phyloP scores from a whole-genome alignment of 495 filamentous ascomycete species.

The Pseudomonodictys pantanalensis region DNA sequence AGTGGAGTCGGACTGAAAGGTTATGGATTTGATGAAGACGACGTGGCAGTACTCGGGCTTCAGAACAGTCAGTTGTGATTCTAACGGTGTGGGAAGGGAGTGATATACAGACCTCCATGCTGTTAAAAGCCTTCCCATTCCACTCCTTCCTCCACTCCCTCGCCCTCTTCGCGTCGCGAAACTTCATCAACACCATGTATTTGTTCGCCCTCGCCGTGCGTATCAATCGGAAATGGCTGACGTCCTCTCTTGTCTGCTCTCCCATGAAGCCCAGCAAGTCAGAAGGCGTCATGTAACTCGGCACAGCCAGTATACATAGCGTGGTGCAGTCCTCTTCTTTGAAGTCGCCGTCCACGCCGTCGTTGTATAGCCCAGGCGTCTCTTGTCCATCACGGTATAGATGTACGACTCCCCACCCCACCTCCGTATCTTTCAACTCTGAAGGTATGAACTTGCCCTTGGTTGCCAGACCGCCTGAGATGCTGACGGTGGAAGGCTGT shows the following conservation, averaged over 20 bases:
- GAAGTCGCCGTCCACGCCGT: constrained; percentile 34
- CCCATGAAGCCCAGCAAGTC: constrained; percentile 94
- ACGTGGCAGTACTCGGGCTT: constrained; percentile 96
- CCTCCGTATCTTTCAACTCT: constrained; percentile 71
- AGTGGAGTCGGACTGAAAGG: constrained; percentile 54
- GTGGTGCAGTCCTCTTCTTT: constrained; percentile 74
- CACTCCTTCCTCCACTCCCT: constrained; percentile 78
- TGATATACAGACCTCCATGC: constrained; percentile 82
- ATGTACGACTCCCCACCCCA: constrained; percentile 91
- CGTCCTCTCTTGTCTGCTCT: constrained; percentile 78
- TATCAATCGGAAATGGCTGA: constrained; percentile 95
- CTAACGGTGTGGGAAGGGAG: background rate
- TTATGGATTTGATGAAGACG: constrained; percentile 88
- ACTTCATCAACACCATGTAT: constrained; percentile 98
- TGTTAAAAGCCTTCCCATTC: constrained; percentile 94
- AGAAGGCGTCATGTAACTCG: constrained; percentile 83
- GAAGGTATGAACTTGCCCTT: constrained; percentile 78
- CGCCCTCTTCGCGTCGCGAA: constrained; percentile 70
- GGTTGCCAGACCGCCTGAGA: constrained; percentile 57
- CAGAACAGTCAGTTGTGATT: background rate
- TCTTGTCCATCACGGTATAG: constrained; percentile 84
- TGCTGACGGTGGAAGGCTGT: constrained; percentile 32
- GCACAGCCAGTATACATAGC: constrained; percentile 89
- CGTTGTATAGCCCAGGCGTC: constrained; percentile 54
- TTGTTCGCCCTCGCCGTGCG: constrained; percentile 82